phyloP scores from a whole-genome alignment of 192 early-diverging fungal species.

The Coemansia umbellata region DNA sequence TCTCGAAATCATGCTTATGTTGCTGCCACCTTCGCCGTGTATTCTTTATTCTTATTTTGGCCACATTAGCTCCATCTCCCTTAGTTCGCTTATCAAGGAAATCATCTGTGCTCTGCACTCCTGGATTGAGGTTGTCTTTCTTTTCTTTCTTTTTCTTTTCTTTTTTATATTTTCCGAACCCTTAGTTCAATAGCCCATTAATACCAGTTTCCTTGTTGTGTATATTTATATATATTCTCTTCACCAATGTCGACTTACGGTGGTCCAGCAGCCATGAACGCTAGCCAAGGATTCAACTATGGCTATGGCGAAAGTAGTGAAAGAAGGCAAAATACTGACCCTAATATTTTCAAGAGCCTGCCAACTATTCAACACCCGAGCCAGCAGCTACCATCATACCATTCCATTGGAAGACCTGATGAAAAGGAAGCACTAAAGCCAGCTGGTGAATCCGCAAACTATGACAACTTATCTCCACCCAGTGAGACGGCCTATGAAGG shows the following conservation, averaged over 20 bases:
- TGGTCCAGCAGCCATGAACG: neutral
- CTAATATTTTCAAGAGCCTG: neutral
- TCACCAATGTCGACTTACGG: neutral
- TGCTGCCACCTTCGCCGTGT: too few relatives aligned
- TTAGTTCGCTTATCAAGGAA: too few relatives aligned
- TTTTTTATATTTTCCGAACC: too few relatives aligned
- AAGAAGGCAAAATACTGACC: neutral
- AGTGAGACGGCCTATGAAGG: conserved; percentile 1
- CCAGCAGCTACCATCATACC: neutral
- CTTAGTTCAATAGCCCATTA: too few relatives aligned
- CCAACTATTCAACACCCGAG: neutral
- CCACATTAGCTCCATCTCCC: too few relatives aligned
- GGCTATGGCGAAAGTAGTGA: neutral
- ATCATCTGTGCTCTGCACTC: too few relatives aligned
- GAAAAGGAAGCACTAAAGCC: conserved; percentile 7
- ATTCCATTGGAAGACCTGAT: neutral
- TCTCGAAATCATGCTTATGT: too few relatives aligned
- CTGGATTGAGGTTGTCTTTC: too few relatives aligned
- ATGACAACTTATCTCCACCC: conserved; percentile 9
- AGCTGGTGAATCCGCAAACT: conserved; percentile 23
- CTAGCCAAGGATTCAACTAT: neutral
- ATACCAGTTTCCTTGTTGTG: too few relatives aligned
- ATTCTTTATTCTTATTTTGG: too few relatives aligned
- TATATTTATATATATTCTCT: neutral
- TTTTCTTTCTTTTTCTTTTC: neutral